phyloP scores from a whole-genome alignment of 768 basidiomycete species.

The Auricularia heimuer region DNA sequence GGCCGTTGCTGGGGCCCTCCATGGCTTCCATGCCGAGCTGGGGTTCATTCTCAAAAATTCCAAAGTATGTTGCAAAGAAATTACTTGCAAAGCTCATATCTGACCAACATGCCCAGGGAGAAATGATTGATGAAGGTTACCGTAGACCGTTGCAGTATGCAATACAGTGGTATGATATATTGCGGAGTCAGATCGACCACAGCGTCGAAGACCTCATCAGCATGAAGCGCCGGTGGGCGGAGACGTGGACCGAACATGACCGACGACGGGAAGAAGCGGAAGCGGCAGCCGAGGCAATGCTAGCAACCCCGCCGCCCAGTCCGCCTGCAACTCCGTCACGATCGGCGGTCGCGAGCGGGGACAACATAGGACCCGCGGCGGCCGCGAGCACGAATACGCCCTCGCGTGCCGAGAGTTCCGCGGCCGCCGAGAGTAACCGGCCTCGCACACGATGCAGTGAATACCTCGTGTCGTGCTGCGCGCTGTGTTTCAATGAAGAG shows the following conservation, averaged over 20 bases:
- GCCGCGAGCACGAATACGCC: no score
- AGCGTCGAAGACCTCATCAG: neutral
- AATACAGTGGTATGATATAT: slow-evolving; percentile 22
- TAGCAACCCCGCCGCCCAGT: no score
- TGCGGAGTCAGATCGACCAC: slow-evolving; percentile 14
- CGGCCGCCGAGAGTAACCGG: neutral
- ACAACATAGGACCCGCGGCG: no score
- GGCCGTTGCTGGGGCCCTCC: slow-evolving; percentile 19
- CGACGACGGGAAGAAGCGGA: no score
- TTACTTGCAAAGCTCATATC: neutral
- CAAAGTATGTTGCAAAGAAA: slow-evolving; percentile 8
- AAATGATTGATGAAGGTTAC: slow-evolving; percentile 22
- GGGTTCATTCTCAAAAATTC: slow-evolving; percentile 15
- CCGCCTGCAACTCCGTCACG: no score
- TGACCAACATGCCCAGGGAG: slow-evolving; percentile 12
- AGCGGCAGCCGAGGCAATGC: no score
- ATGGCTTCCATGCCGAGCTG: slow-evolving; percentile 20
- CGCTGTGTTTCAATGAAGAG: slow-evolving; percentile 25
- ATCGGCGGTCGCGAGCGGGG: no score
- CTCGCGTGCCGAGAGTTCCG: neutral
- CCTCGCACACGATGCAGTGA: slow-evolving; percentile 11
- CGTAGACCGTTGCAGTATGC: slow-evolving; percentile 16
- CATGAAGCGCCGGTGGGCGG: neutral
- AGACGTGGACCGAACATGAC: neutral
- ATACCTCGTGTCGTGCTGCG: slow-evolving; percentile 20